A percentile compares a stretch with the other conserved stretches of the same genome.
Evolutionary conservation across 306 rosid species (phyloP).

Genomic region (Citrullus amarus): DNA sequence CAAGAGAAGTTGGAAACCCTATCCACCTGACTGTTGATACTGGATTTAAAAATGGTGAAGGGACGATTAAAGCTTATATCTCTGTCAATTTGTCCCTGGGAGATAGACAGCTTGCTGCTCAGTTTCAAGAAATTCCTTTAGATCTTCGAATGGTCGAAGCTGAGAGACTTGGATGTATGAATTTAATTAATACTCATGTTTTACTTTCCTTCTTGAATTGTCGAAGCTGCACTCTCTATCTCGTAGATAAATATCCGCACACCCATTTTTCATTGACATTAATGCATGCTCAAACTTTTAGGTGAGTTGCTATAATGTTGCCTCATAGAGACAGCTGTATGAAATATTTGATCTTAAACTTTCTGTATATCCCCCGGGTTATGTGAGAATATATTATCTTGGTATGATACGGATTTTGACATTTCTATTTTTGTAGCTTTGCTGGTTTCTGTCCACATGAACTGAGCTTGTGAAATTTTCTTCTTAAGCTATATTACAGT

Average conservation of each 20-base stretch:
- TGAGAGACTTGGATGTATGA: slow-evolving; percentile 78
- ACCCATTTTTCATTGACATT: background rate
- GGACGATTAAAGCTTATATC: slow-evolving; percentile 60
- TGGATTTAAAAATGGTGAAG: slow-evolving; percentile 60
- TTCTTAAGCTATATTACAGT: background rate
- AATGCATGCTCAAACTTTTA: background rate
- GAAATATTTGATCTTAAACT: background rate
- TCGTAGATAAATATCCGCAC: background rate
- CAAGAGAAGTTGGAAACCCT: slow-evolving; percentile 76
- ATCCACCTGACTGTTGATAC: slow-evolving; percentile 92
- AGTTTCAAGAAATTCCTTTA: slow-evolving; percentile 87
- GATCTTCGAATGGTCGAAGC: slow-evolving; percentile 95
- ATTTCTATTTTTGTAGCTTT: background rate
- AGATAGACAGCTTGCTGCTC: slow-evolving; percentile 85
- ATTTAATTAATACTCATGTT: background rate
- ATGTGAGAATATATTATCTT: background rate
- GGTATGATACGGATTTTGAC: background rate
- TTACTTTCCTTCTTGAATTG: background rate
- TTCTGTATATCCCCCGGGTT: background rate
- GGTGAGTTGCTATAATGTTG: background rate
- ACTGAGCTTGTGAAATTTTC: background rate
- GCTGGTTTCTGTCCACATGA: background rate
- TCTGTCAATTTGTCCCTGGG: slow-evolving; percentile 72
- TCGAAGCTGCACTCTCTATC: background rate
- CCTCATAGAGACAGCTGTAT: background rate